Evolutionary conservation across 495 filamentous ascomycete species (phyloP).

Genomic region (Annulohypoxylon maeteangense): DNA sequence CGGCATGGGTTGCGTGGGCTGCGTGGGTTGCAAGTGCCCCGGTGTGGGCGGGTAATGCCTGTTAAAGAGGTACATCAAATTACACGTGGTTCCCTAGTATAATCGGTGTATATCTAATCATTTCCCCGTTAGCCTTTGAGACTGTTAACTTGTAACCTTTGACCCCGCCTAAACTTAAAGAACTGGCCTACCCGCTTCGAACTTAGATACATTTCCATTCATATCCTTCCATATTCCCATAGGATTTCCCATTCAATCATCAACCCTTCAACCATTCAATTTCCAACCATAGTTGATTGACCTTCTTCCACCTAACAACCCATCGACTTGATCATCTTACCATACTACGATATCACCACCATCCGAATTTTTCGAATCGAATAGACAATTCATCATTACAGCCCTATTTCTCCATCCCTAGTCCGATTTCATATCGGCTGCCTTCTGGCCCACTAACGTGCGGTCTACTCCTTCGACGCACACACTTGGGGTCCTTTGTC

Average conservation of each 20-base stretch:
- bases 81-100: neutral
- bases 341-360: neutral
- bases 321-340: conserved; percentile 11
- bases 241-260: conserved; percentile 24
- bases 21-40: neutral
- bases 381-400: conserved; percentile 2
- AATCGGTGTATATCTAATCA: conserved; percentile 8
- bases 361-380: neutral
- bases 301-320: conserved; percentile 7
- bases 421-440: neutral
- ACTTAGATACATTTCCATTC: conserved; percentile 24
- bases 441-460: conserved; percentile 25
- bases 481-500: conserved; percentile 19
- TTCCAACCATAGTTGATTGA: conserved; percentile 32
- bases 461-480: conserved; percentile 12
- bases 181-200: conserved; percentile 26
- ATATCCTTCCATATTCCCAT: conserved; percentile 29
- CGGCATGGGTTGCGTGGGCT: neutral
- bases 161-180: conserved; percentile 41
- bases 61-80: conserved; percentile 35
- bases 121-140: neutral
- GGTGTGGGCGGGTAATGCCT: conserved; percentile 2
- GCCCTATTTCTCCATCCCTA: neutral
- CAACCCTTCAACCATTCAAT: neutral
- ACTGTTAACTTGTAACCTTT: conserved; percentile 1